phyloP scores from a whole-genome alignment of 768 basidiomycete genomes.

The Dentipellis fragilis region DNA sequence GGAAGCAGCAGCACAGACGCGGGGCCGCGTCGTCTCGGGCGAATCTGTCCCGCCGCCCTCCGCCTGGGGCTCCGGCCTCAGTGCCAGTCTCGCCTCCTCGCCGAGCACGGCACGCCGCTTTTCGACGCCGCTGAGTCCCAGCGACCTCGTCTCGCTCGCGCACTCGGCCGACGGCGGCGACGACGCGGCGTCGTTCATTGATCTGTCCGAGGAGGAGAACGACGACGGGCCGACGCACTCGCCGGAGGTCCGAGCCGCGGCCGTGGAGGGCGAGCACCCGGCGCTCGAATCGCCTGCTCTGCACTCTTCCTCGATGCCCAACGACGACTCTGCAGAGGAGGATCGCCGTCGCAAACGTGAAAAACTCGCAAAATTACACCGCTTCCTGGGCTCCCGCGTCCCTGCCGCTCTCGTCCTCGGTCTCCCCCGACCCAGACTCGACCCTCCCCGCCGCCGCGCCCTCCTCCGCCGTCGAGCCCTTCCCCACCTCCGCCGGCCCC shows the following conservation, averaged over 20 bases:
- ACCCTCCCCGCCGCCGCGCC: slow-evolving; percentile 21
- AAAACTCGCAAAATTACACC: slow-evolving; percentile 71
- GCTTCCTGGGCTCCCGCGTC: slow-evolving; percentile 77
- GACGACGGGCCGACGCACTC: neutral
- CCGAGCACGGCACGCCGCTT: slow-evolving; percentile 24
- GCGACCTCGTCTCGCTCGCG: slow-evolving; percentile 24
- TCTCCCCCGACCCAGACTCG: slow-evolving; percentile 21
- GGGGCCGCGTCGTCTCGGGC: neutral
- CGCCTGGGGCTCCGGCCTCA: neutral
- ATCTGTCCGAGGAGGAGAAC: slow-evolving; percentile 58
- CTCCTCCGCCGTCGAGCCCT: slow-evolving; percentile 13
- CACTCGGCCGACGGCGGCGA: neutral
- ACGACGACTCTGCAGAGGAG: slow-evolving; percentile 40
- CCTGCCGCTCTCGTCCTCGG: slow-evolving; percentile 61
- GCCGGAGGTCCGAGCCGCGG: neutral
- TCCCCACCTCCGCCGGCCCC: slow-evolving; percentile 8
- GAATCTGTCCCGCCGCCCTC: neutral
- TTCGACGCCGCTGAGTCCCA: slow-evolving; percentile 44
- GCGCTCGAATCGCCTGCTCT: slow-evolving; percentile 11
- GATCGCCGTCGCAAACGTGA: slow-evolving; percentile 63
- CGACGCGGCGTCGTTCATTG: slow-evolving; percentile 39
- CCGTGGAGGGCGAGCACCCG: neutral
- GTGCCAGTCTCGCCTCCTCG: slow-evolving; percentile 3
- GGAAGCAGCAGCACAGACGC: neutral
- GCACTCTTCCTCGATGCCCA: slow-evolving; percentile 15